These are phyloP conservation scores for Omphalotus olearius DNA, from an alignment of 1,284 basidiomycete species.

Conservation along the genomic window DNA sequence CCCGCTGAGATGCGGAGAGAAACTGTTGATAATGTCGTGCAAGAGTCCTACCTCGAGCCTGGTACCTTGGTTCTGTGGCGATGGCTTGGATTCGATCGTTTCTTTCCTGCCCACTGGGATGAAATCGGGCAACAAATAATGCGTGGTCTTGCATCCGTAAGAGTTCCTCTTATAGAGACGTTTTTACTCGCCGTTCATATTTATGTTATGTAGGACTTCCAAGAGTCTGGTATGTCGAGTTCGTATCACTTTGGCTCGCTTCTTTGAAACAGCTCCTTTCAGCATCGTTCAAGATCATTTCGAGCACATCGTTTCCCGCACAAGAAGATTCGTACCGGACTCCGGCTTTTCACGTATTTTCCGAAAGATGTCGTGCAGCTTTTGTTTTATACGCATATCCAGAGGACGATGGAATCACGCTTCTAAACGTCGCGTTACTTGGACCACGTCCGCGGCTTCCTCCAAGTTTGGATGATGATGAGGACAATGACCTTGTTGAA, in stretches of 20 bases:
- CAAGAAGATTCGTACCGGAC: conserved; percentile 29
- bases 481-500: background rate
- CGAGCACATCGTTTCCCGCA: conserved; percentile 41
- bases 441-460: conserved; percentile 23
- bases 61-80: conserved; percentile 60
- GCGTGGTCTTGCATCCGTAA: conserved; percentile 57
- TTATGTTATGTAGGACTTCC: conserved; percentile 54
- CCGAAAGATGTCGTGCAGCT: conserved; percentile 44
- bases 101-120: conserved; percentile 46
- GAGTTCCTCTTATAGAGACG: conserved; percentile 21
- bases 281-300: conserved; percentile 61
- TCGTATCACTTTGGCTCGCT: conserved; percentile 3
- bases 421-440: conserved; percentile 48
- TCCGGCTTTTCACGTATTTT: conserved; percentile 36
- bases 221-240: conserved; percentile 53
- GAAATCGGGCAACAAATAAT: conserved; percentile 36
- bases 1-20: conserved; percentile 45
- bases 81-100: conserved; percentile 63
- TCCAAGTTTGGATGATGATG: conserved; percentile 15
- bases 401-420: conserved; percentile 33
- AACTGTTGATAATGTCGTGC: conserved; percentile 23
- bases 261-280: background rate
- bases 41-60: conserved; percentile 31
- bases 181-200: conserved; percentile 6
- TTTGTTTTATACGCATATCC: conserved; percentile 42